Percentiles rank a stretch among this genome's conserved stretches.
Evolutionary conservation across 2,329 filamentous ascomycete species (phyloP).

Genomic region (Fusarium sp.): DNA sequence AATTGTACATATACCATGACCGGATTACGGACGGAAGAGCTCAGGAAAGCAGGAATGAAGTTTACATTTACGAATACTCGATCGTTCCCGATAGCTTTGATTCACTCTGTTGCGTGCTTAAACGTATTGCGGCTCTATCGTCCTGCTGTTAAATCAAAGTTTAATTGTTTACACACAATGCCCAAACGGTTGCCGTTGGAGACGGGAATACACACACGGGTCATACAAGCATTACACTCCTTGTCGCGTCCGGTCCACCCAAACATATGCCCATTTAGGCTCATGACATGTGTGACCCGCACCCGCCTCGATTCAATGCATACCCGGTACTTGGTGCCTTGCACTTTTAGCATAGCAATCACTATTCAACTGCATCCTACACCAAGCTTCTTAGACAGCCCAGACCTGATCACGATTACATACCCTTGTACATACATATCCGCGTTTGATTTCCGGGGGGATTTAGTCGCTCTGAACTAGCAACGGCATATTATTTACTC

Average conservation of each 20-base stretch:
- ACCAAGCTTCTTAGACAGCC: conserved; percentile 7
- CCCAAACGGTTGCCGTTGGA: conserved; percentile 35
- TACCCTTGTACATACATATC: background rate
- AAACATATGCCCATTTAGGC: conserved; percentile 17
- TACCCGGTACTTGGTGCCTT: conserved; percentile 14
- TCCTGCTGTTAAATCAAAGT: background rate
- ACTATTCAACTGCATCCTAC: conserved; percentile 16
- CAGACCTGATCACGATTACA: background rate
- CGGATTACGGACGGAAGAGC: conserved; percentile 46
- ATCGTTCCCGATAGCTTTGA: conserved; percentile 3
- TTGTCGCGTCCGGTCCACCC: conserved; percentile 23
- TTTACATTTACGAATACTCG: conserved; percentile 34
- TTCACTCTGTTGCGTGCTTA: background rate
- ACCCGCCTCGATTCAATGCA: conserved; percentile 15
- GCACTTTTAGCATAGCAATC: conserved; percentile 17
- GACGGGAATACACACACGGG: conserved; percentile 21
- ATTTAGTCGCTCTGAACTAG: background rate
- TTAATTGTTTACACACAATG: conserved; percentile 10
- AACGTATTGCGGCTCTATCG: background rate
- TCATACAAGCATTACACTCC: conserved; percentile 8
- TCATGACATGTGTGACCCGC: conserved; percentile 19
- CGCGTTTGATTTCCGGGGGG: background rate
- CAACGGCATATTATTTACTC: background rate
- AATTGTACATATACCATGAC: conserved; percentile 56
- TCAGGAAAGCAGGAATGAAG: conserved; percentile 45